Base-by-base conservation (phyloP, 2,329 filamentous ascomycete genomes). In the Davidsoniella virescens region DNA sequence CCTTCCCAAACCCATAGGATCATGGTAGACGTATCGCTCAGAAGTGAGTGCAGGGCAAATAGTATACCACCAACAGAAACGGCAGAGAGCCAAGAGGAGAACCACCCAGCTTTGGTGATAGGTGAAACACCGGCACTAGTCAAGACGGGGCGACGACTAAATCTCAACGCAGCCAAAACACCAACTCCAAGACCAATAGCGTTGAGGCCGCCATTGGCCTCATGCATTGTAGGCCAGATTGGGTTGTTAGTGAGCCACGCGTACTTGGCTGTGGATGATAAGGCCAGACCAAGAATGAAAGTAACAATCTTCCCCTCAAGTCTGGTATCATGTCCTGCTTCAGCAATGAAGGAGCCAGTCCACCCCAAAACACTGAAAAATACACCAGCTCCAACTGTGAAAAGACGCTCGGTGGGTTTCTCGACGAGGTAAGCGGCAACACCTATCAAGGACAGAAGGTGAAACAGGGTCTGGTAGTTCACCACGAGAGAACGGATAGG, bases 1-100 rank as follows among this genome's bases (percentile, higher is more conserved):
- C 92, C 92, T 58, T 95, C 87, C 92, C 92, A 98, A 2, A 87
- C 87, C 92, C 92, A 98, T 14, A 88, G 73, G 52, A 96, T 95
- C 87, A 98, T 96, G 49, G 92, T 98, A 68, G 92, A 96, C 0
- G 88, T 94, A 62, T 98, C 92, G 0, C 92, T 95, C 9, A 98
- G 74, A 8, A 98, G 71, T 1, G 88, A 95, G 62, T 96, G 92
- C 60, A 96, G 72, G 4, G 76, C 85, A 60, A 98, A 98, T 60
- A 95, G 73, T 6, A 95, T 65, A 26, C 87, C 90, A 20, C 78
- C 87, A 50, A 96, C 65, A 53, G 92, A 87, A 45, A 92, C 65
- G 8, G 80, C 84, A 26, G 87, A 78, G 41, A 94, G 70, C n/a
- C 62, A 53, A 10, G 44, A 48, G 7, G 52, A 54, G 39, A 53